Evolutionary conservation across 2,329 filamentous ascomycete species (phyloP), one percentile per base, ranked within the genome.

Genomic region (Claviceps sp.): DNA sequence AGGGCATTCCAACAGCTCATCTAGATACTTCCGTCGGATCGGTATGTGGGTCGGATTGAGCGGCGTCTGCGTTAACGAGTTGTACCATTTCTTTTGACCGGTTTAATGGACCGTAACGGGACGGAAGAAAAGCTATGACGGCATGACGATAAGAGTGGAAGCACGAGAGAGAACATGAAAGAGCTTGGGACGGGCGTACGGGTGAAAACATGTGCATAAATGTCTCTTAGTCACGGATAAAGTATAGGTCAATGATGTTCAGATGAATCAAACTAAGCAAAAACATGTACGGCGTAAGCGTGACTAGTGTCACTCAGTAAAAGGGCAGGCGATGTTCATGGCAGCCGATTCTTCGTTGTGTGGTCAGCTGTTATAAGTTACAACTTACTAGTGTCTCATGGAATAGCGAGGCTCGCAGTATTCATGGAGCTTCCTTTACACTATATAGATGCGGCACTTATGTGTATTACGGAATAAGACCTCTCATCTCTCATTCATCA

Each of bases 1-100:
- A 87, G 89, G 69, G 93, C 93, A 64, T 98, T 98, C 82, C 81
- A 93, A 77, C 90, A 98, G 77, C 79, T 97, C 64, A 87, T 95
- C 72, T 97, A 93, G 77, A 59, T 50, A 5, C 42, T 48, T 8
- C n/a, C 22, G 14, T n/a, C 20, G 18, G 26, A 26, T 41, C 18
- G 37, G 30, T 9, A 34, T 34, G 30, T 34, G 30, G 16, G 30
- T 38, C 14, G 8, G 13, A n/a, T 47, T 4, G 16, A 41, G 43
- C 20, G 18, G 40, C 51, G 13, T 41, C 40, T 51, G 41, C 30
- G 44, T 22, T 18, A 30, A 48, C 16, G 47, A 37, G 26, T 18
- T 44, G 51, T 54, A 52, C 40, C 43, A 51, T 22, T 50, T 50
- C 50, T 52, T 38, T 38, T 52, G 11, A 14, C 18, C 20, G 11